Conservation (phyloP, 306 rosid genomes). For the Vigna hirtella region DNA sequence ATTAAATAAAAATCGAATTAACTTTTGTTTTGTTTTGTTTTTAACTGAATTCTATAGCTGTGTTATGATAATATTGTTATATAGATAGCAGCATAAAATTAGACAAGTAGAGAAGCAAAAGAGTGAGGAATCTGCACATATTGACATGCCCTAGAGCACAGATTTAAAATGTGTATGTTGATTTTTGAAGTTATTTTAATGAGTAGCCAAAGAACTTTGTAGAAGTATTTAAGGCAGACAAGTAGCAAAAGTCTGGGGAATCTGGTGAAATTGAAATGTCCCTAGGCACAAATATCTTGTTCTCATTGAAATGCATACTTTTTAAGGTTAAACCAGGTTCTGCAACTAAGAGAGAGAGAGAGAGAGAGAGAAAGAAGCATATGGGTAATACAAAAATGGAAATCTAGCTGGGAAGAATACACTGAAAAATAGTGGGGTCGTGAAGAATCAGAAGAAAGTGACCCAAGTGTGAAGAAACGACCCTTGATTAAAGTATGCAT, state of each 20-base stretch:
- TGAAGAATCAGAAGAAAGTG: conserved; percentile 51
- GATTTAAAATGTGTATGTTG: neutral
- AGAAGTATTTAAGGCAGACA: conserved; percentile 22
- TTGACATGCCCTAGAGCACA: conserved; percentile 25
- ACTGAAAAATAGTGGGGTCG: conserved; percentile 52
- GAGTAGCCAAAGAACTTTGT: conserved; percentile 10
- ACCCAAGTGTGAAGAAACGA: conserved; percentile 47
- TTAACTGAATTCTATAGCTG: neutral
- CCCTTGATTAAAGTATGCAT: conserved; percentile 43
- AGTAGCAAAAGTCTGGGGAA: conserved; percentile 39
- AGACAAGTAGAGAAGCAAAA: conserved; percentile 17
- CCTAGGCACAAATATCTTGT: conserved; percentile 32
- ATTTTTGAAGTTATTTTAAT: neutral
- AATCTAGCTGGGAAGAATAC: conserved; percentile 48
- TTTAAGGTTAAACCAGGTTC: conserved; percentile 35
- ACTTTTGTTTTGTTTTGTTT: neutral
- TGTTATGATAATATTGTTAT: neutral
- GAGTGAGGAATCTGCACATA: conserved; percentile 34
- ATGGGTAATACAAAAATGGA: conserved; percentile 31
- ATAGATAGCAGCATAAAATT: conserved; percentile 26
- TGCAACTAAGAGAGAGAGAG: neutral
- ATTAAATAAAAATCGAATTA: neutral
- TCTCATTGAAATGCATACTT: neutral
- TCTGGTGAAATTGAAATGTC: conserved; percentile 29
- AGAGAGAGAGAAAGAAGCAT: neutral